Percentiles rank a stretch among this genome's conserved stretches.
phyloP scores from a whole-genome alignment of 352 stramenopile genomes.

The Labyrinthula sp. region DNA sequence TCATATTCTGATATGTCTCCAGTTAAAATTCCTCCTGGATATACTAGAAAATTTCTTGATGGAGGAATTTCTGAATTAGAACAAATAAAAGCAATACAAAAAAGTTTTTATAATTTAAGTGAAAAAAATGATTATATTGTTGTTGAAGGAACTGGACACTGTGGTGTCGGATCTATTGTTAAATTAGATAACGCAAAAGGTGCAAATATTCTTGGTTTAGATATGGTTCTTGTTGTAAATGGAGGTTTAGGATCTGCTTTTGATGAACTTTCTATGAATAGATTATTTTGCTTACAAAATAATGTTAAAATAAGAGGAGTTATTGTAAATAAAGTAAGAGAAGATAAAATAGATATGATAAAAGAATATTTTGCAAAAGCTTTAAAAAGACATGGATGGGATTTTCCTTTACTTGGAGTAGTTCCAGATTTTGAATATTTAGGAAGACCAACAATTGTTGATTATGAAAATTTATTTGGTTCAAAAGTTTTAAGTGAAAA shows the following conservation, averaged over 20 bases:
- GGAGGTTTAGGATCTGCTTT: conserved; percentile 19
- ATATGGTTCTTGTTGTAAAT: conserved; percentile 25
- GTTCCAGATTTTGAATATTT: conserved; percentile 19
- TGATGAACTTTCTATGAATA: conserved; percentile 25
- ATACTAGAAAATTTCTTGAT: conserved; percentile 21
- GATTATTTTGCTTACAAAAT: conserved; percentile 14
- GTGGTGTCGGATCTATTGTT: conserved; percentile 9
- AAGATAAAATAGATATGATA: conserved; percentile 19
- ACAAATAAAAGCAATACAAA: conserved; percentile 8
- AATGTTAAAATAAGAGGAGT: conserved; percentile 7
- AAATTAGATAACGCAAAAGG: conserved; percentile 17
- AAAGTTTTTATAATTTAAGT: conserved; percentile 5
- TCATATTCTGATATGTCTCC: conserved; percentile 21
- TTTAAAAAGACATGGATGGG: conserved; percentile 18
- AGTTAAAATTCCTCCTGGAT: conserved; percentile 15
- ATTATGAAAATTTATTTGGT: no score
- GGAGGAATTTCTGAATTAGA: conserved; percentile 9
- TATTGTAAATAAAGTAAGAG: conserved; percentile 25
- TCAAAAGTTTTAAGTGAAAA: no score
- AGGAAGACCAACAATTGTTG: not conserved
- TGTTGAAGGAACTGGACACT: conserved; percentile 24
- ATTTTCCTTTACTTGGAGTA: conserved; percentile 16
- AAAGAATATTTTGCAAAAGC: conserved; percentile 8
- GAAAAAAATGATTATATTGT: conserved; percentile 23
- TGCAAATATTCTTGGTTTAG: conserved; percentile 5